Base-by-base conservation (phyloP, 345 rosid species). In the Populus euphratica region DNA sequence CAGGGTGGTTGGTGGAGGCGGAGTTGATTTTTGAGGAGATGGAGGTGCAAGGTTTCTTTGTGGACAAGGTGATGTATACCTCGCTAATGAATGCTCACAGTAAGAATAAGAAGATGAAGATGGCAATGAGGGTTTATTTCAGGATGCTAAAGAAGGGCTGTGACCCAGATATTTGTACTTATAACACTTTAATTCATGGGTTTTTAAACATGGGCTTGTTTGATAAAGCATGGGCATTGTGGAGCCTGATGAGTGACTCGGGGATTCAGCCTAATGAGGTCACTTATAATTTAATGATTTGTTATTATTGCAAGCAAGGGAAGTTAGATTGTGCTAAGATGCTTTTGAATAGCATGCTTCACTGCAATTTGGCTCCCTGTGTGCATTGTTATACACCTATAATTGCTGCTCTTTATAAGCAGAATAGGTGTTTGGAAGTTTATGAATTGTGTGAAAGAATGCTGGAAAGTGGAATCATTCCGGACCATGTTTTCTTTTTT, bases 101-200 rank as follows among this genome's bases (percentile, higher is more conserved):
- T 73, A 92, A 78, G 80, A 83, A 80, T 56, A 88, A 83, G 79
- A 81, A 86, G 77, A 83, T 91, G 87, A 83, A 87, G 80, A 89
- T 88, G 92, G 94, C 90, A 0, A 79, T 86, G 87, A 81, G 82
- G 79, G 81, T 89, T 77, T 89, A 76, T 83, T 77, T 81, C 61
- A 83, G 88, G 84, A 92, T 92, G 97, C 84, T 88, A 5, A 89
- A 91, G 87, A 79, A 33, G 63, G 86, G 88, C 5, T 86, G 88
- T 78, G 86, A 83, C 77, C 84, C 86, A 13, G 97, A 92, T 78
- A 50, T 65, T 78, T 87, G 75, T 81, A 83, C 89, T 43, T 89
- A 78, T 73, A 90, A 89, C 76, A 90, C 91, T 18, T 77, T 93
- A 85, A 91, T 91, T 76, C 83, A 86, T 73, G 92, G 94, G 69